Percentiles rank a stretch among this genome's conserved stretches.
phyloP scores from a whole-genome alignment of 2,329 filamentous ascomycete genomes.

The Aspergillus sp. region DNA sequence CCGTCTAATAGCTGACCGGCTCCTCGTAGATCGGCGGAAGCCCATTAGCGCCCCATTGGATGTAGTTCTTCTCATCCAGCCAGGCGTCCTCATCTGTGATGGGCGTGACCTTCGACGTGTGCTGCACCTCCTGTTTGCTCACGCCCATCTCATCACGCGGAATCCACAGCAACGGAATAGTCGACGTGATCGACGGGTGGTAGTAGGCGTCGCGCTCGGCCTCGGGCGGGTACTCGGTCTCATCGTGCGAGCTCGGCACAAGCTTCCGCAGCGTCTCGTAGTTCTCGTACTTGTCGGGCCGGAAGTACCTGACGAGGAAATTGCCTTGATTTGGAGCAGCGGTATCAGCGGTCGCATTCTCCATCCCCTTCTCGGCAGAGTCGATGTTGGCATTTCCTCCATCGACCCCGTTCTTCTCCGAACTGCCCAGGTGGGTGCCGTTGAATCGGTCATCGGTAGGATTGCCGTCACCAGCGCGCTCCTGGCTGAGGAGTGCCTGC shows the following conservation, averaged over 20 bases:
- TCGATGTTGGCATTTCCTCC: slow-evolving; percentile 22
- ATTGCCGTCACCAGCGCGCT: slow-evolving; percentile 16
- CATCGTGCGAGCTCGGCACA: slow-evolving; percentile 50
- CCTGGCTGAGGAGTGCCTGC: slow-evolving; percentile 35
- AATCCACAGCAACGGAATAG: slow-evolving; percentile 71
- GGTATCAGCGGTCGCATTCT: slow-evolving; percentile 13
- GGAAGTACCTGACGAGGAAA: slow-evolving; percentile 50
- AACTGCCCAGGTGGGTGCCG: slow-evolving; percentile 7
- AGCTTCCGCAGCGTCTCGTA: slow-evolving; percentile 61
- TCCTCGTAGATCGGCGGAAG: slow-evolving; percentile 51
- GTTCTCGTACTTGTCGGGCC: slow-evolving; percentile 66
- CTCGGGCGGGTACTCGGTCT: slow-evolving; percentile 52
- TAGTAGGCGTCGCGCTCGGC: slow-evolving; percentile 61
- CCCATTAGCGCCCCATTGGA: slow-evolving; percentile 50
- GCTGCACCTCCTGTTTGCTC: slow-evolving; percentile 64
- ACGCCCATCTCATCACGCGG: slow-evolving; percentile 66
- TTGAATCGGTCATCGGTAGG: slow-evolving; percentile 15
- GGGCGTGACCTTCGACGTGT: slow-evolving; percentile 60
- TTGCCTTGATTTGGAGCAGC: slow-evolving; percentile 17
- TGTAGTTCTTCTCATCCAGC: slow-evolving; percentile 60
- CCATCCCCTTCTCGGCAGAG: slow-evolving; percentile 29
- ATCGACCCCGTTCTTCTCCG: slow-evolving; percentile 8
- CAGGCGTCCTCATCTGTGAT: slow-evolving; percentile 72
- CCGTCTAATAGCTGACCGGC: slow-evolving; percentile 43
- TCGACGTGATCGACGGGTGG: slow-evolving; percentile 57